Base-by-base conservation (phyloP, 2,329 filamentous ascomycete genomes). In the Neofusicoccum ribis region DNA sequence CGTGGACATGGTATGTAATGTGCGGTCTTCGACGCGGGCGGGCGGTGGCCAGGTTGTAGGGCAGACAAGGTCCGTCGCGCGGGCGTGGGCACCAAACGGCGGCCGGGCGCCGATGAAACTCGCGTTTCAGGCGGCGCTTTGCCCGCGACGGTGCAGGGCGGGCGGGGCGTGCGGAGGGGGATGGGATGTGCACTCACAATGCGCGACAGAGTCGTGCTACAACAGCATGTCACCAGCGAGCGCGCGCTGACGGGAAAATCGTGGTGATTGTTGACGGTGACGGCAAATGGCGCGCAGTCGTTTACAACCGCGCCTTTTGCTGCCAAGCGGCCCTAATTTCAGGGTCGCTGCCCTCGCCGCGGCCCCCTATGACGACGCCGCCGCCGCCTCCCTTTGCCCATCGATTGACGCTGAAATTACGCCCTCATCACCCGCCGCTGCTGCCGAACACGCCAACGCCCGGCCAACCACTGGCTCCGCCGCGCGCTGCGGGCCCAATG, bases 71-170 rank as follows among this genome's bases (percentile, higher is more conserved):
- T 23, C n/a, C 23, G 11, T 41, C 15, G 15, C 34, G 14, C 27
- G 27, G 23, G 39, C 47, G 60, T 63, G 60, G 60, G 60, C 60
- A 63, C 46, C 51, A 47, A 47, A 59, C 43, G 41, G 50, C 14
- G 61, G 23, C 51, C 61, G 61, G 41, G 61, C 61, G 49, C 60
- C 60, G 47, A 47, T 56, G 61, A 64, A 64, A 64, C 61, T 20
- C 49, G 31, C 23, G 61, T 64, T 64, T 64, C 61, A 64, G 61
- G 34, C 61, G 11, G 27, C 54, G 50, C 50, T 52, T 20, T 52
- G 31, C 50, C 50, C 39, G 50, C 50, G 50, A 52, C 50, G 50
- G 50, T 6, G 31, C 27, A 34, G 23, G 54, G 54, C 39, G 34
- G 37, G 52, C 39, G 56, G 56, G 43, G 43, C 50, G 23, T 44